Conservation (phyloP, 2,329 filamentous ascomycete genomes). For the Remersonia thermophila region DNA sequence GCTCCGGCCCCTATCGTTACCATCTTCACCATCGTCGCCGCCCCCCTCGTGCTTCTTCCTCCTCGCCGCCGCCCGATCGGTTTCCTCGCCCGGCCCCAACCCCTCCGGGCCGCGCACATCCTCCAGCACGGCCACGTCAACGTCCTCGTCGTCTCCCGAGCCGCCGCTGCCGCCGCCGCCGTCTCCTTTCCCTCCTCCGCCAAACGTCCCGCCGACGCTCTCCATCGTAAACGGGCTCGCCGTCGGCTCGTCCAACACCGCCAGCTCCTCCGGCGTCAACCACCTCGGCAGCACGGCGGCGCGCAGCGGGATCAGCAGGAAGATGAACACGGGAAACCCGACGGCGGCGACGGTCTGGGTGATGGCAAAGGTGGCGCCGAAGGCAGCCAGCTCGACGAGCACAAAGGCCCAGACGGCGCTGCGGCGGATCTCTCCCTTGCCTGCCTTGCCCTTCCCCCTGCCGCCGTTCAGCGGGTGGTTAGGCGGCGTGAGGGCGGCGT, state of each 20-base stretch:
- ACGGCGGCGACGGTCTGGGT: constrained; percentile 72
- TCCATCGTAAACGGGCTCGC: constrained; percentile 67
- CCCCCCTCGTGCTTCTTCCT: constrained; percentile 1
- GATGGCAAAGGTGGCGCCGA: constrained; percentile 69
- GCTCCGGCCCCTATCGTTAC: constrained; percentile 11
- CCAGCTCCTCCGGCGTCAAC: constrained; percentile 49
- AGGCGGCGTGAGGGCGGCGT: constrained; percentile 47
- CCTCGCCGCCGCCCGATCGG: constrained; percentile 1
- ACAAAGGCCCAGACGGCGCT: constrained; percentile 61
- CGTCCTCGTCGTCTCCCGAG: background rate
- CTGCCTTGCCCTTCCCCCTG: constrained; percentile 15
- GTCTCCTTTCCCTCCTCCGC: constrained; percentile 16
- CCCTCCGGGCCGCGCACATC: constrained; percentile 4
- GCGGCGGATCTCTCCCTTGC: constrained; percentile 49
- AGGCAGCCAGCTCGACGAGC: constrained; percentile 53
- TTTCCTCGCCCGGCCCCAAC: constrained; percentile 3
- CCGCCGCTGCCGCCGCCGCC: constrained; percentile 7
- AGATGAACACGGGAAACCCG: constrained; percentile 65
- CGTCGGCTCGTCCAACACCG: constrained; percentile 56
- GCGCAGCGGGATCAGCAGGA: constrained; percentile 54
- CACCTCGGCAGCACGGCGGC: constrained; percentile 50
- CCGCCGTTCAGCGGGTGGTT: constrained; percentile 40
- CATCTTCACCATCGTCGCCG: background rate
- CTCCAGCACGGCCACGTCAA: background rate
- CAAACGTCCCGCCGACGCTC: constrained; percentile 54